Evolutionary conservation across 1,139 yeast genomes (phyloP).

Genomic region (Lodderomyces oxycetoniae): DNA sequence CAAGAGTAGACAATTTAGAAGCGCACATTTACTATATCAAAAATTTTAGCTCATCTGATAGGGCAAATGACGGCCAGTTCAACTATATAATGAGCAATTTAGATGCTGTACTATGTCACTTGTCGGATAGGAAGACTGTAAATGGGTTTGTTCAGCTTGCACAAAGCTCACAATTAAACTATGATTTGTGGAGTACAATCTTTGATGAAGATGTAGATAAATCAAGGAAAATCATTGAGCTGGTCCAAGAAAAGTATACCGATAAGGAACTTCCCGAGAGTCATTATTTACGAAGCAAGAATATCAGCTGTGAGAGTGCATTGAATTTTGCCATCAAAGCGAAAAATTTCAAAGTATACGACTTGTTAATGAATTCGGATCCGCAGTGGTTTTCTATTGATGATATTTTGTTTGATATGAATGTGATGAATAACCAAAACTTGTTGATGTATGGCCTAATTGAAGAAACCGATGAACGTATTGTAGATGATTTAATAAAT

Average conservation of each 20-base stretch:
- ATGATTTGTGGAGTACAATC: constrained; percentile 53
- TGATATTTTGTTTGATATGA: constrained; percentile 61
- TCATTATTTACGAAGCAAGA: constrained; percentile 49
- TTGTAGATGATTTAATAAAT: constrained; percentile 46
- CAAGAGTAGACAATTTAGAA: constrained; percentile 55
- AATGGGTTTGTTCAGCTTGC: constrained; percentile 37
- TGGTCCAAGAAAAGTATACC: constrained; percentile 16
- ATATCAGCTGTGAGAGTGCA: constrained; percentile 64
- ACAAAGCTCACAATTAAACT: constrained; percentile 44
- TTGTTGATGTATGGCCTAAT: constrained; percentile 59
- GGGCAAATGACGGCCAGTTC: constrained; percentile 32
- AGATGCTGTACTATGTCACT: constrained; percentile 74
- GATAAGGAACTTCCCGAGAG: constrained; percentile 27
- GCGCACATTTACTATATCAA: constrained; percentile 64
- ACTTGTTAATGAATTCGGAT: constrained; percentile 39
- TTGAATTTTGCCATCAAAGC: constrained; percentile 50
- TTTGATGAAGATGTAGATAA: constrained; percentile 25
- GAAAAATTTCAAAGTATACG: constrained; percentile 41
- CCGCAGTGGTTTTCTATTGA: constrained; percentile 55
- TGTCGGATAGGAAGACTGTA: constrained; percentile 33
- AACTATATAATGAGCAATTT: constrained; percentile 61
- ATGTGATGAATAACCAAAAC: constrained; percentile 45
- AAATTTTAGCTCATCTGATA: constrained; percentile 43
- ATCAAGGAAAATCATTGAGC: constrained; percentile 20
- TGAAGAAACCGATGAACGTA: constrained; percentile 42